Evolutionary conservation across 306 rosid species (phyloP), one percentile per base, ranked within the genome.

Genomic region (Datisca glomerata): DNA sequence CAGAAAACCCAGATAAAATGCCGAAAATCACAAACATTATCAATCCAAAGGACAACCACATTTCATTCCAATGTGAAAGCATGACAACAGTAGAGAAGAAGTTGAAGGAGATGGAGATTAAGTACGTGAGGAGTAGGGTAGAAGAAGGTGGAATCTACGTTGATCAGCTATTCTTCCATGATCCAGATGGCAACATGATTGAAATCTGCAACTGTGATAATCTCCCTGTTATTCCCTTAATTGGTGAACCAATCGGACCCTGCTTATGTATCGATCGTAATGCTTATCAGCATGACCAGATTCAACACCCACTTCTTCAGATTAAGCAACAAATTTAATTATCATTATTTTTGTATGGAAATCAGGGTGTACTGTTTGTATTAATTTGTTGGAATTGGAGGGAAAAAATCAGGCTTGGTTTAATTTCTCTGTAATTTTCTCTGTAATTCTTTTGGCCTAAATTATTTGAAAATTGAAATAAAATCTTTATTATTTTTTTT

Each of bases 131-230:
- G 13, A 41, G 84, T 1, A 62, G 43, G 70, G 95, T 85, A 11
- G 87, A 73, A 32, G 95, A 85, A 67, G 66, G 83, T 3, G 93
- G 95, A 5, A 64, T 80, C 9, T 49, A 66, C 28, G 87, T 85
- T 5, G 76, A 76, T 35, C 95, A 85, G 16, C 25, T 85, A 6
- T 85, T 85, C 59, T 85, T 85, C 41, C 95, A 85, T 38, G 95
- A 85, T 47, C 95, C 95, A 8, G 93, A 85, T 60, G 95, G 86
- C 5, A 76, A 76, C 71, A 85, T 85, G 95, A 69, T 85, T 41
- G 95, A 85, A 56, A 85, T 85, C 35, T 85, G 95, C 58, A 63
- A 85, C 27, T 85, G 95, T 27, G 95, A 85, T 40, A 80, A 59
- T 41, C 75, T 85, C 12, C 95, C 95, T 0, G 81, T 85, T 15